Base-by-base conservation (phyloP, 139 green algal genomes). In the Ettlia oleoabundans region DNA sequence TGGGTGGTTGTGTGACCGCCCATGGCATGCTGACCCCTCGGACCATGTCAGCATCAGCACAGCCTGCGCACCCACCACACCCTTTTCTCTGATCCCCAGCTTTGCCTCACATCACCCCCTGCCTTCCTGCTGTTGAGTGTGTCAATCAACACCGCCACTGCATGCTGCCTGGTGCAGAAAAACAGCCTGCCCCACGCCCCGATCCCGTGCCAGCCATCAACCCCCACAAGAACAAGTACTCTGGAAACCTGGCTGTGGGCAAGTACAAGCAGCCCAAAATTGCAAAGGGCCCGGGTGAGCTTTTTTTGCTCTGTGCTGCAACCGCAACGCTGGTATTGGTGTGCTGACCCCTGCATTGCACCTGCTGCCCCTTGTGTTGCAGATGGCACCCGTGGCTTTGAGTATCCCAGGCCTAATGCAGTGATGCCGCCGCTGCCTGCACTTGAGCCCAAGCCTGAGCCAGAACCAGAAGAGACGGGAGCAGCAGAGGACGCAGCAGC, bases 191-290 rank as follows among this genome's bases (percentile, higher is more conserved):
- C 4, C 38, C 75, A 5, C 42, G 32, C 28, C 75, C 75, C 5
- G 28, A 55, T 13, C 75, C 58, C 35, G 51, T 42, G 26, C 80
- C 65, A 22, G 80, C 47, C 3, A n/a, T 76, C 47, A 86, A 86
- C 69, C 81, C 81, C 65, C 65, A 86, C 40, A 33, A 26, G 1
- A 32, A 62, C 18, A 82, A 82, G 68, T 73, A 80, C 30, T 64
- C 35, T 4, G 81, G 81, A 40, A 86, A 78, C 53, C 68, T 86
- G 37, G 2, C 22, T 13, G 26, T 28, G 22, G 81, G 81, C 42
- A n/a, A 28, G 2, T 73, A 75, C 53, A 66, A 53, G 71, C 58
- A 55, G n/a, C 58, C 58, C 58, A 81, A 71, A 40, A 81, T 71
- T 62, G 55, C 58, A 70, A 71, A 61, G 58, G 58, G 55, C 10